A percentile compares a stretch with the other conserved stretches of the same genome.
Conservation (phyloP, 495 filamentous ascomycete species). For the Hyaloscypha hepaticicola region DNA sequence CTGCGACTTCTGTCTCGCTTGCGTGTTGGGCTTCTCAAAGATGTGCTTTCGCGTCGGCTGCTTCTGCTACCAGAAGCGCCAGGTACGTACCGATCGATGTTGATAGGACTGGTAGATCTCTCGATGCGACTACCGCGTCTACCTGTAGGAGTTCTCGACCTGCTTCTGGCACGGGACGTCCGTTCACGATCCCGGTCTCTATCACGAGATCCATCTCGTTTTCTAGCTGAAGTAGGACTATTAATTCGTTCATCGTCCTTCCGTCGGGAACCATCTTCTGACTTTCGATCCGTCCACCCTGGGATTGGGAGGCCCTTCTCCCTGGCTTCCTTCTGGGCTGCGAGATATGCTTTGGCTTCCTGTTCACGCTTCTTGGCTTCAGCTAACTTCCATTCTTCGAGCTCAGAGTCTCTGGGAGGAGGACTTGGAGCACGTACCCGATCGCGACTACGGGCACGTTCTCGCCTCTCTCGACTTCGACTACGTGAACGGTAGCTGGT, state of each 20-base stretch:
- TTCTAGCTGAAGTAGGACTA: conserved; percentile 23
- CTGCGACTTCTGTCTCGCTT: conserved; percentile 32
- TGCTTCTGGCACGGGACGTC: conserved; percentile 20
- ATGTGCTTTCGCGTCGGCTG: conserved; percentile 15
- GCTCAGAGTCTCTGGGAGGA: conserved; percentile 8
- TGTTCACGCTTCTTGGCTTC: conserved; percentile 56
- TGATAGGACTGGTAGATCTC: conserved; percentile 43
- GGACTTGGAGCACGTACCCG: conserved; percentile 34
- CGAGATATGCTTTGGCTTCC: conserved; percentile 57
- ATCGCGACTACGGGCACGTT: conserved; percentile 23
- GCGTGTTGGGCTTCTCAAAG: conserved; percentile 17
- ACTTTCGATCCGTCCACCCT: conserved; percentile 16
- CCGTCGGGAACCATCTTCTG: conserved; percentile 2
- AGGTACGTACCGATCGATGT: conserved; percentile 59
- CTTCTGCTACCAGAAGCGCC: conserved; percentile 22
- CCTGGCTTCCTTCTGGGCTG: conserved; percentile 50
- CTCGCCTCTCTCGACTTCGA: conserved; percentile 23
- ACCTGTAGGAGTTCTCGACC: conserved; percentile 26
- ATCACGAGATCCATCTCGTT: conserved; percentile 20
- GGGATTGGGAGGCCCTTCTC: conserved; percentile 51
- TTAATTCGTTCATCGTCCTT: conserved; percentile 9
- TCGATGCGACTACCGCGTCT: conserved; percentile 39
- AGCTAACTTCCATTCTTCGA: conserved; percentile 50
- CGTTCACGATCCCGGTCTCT: conserved; percentile 23
- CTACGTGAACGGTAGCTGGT: conserved; percentile 30